These are phyloP conservation scores for Apiotrichum sp. DNA, from an alignment of 1,284 basidiomycete species.

Conservation along the genomic window DNA sequence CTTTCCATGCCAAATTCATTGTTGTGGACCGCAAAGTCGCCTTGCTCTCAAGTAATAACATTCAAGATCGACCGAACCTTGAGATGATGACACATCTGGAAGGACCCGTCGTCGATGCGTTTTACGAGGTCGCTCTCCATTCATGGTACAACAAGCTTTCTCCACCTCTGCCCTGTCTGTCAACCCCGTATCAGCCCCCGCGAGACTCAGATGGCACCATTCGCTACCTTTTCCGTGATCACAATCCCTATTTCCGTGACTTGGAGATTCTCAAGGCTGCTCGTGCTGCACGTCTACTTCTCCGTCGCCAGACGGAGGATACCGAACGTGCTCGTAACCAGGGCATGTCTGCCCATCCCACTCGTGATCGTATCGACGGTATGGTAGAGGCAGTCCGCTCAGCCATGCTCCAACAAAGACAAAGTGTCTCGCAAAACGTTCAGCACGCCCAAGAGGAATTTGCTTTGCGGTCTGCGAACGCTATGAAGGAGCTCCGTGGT, in stretches of 20 bases:
- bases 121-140: conserved; percentile 66
- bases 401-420: conserved; percentile 35
- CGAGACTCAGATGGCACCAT: conserved; percentile 28
- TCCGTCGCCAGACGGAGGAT: conserved; percentile 43
- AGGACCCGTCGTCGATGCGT: conserved; percentile 61
- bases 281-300: conserved; percentile 46
- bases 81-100: conserved; percentile 64
- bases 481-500: conserved; percentile 38
- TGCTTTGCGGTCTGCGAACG: conserved; percentile 31
- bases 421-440: conserved; percentile 26
- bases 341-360: conserved; percentile 11
- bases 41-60: conserved; percentile 67
- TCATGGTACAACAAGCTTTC: conserved; percentile 50
- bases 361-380: conserved; percentile 20
- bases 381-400: conserved; percentile 41
- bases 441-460: conserved; percentile 39
- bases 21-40: conserved; percentile 67
- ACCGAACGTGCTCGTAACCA: conserved; percentile 24
- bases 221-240: conserved; percentile 52
- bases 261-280: conserved; percentile 51
- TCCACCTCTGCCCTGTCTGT: conserved; percentile 37
- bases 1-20: conserved; percentile 72
- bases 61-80: conserved; percentile 55
- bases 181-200: conserved; percentile 46
- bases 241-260: conserved; percentile 52